A percentile compares a stretch with the other conserved stretches of the same genome.
Conservation (phyloP, 2,329 filamentous ascomycete genomes). For the Capronia americana region DNA sequence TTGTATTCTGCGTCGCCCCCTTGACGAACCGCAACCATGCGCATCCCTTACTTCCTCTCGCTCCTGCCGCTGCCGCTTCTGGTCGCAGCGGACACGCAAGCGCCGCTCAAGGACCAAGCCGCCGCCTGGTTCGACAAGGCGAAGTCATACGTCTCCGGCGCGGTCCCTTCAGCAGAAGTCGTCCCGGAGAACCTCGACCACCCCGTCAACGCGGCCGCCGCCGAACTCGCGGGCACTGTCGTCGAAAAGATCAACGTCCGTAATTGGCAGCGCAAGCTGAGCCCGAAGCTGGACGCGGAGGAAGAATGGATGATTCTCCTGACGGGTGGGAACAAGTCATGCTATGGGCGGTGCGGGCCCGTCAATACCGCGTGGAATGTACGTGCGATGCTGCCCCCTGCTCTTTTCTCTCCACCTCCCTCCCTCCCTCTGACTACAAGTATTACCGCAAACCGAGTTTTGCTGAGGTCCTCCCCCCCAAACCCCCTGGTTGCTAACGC, state of each 20-base stretch:
- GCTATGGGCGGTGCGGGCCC: constrained; percentile 64
- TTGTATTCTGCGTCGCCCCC: not conserved
- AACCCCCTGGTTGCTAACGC: too few species aligned
- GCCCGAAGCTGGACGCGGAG: constrained; percentile 51
- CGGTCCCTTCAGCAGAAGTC: constrained; percentile 41
- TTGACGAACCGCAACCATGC: constrained; percentile 49
- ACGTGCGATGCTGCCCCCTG: constrained; percentile 36
- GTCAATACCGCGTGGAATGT: constrained; percentile 61
- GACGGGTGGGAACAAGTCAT: constrained; percentile 70
- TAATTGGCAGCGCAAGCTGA: constrained; percentile 64
- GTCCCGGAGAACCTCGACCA: constrained; percentile 36
- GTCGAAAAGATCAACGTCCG: constrained; percentile 61
- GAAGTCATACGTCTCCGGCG: constrained; percentile 61
- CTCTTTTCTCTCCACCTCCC: too few species aligned
- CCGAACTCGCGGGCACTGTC: constrained; percentile 56
- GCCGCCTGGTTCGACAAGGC: constrained; percentile 59
- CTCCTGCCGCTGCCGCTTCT: constrained; percentile 24
- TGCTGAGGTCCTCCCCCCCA: too few species aligned
- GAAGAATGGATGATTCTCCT: constrained; percentile 66
- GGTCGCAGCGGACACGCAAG: constrained; percentile 57
- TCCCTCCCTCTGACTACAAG: not conserved
- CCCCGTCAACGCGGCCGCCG: constrained; percentile 51
- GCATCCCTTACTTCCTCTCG: constrained; percentile 59
- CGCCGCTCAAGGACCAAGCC: constrained; percentile 56
- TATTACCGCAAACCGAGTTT: too few species aligned